Evolutionary conservation across 1,284 basidiomycete genomes (phyloP).

Genomic region (Ceratobasidium sp.): DNA sequence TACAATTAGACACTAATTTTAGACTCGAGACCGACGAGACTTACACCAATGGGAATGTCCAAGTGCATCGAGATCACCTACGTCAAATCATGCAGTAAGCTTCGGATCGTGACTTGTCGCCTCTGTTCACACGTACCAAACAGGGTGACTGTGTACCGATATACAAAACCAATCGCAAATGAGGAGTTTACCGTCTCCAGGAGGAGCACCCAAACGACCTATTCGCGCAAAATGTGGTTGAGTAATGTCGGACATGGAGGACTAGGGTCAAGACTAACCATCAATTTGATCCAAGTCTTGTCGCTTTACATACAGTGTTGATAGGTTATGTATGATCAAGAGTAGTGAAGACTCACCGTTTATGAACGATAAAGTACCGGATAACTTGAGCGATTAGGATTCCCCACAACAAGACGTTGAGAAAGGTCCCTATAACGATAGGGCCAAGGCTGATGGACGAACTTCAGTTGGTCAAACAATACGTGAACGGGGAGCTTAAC

Average conservation of each 20-base stretch:
- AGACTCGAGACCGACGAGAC: not conserved
- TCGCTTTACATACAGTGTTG: not conserved
- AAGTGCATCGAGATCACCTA: conserved; percentile 21
- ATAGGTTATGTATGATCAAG: not conserved
- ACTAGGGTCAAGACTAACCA: not conserved
- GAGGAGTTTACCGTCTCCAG: conserved; percentile 28
- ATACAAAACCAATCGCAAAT: conserved; percentile 33
- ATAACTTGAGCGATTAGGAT: conserved; percentile 18
- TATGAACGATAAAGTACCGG: conserved; percentile 6
- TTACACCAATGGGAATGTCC: conserved; percentile 35
- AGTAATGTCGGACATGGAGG: not conserved
- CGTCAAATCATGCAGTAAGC: not conserved
- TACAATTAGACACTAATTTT: not conserved
- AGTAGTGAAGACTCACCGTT: not conserved
- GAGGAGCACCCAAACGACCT: conserved; percentile 28
- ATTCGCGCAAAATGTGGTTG: not conserved
- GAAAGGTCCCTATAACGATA: conserved; percentile 28
- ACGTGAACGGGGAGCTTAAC: not conserved
- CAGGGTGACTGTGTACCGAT: conserved; percentile 19
- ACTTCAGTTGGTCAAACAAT: not conserved
- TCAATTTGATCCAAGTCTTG: conserved; percentile 5
- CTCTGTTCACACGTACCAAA: conserved; percentile 10
- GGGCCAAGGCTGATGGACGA: conserved; percentile 17
- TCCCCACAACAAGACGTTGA: conserved; percentile 28
- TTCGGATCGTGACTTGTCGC: not conserved